Evolutionary conservation across 2,329 filamentous ascomycete genomes (phyloP), one percentile per base, ranked within the genome.

Genomic region (Westerdykella aurantiaca): DNA sequence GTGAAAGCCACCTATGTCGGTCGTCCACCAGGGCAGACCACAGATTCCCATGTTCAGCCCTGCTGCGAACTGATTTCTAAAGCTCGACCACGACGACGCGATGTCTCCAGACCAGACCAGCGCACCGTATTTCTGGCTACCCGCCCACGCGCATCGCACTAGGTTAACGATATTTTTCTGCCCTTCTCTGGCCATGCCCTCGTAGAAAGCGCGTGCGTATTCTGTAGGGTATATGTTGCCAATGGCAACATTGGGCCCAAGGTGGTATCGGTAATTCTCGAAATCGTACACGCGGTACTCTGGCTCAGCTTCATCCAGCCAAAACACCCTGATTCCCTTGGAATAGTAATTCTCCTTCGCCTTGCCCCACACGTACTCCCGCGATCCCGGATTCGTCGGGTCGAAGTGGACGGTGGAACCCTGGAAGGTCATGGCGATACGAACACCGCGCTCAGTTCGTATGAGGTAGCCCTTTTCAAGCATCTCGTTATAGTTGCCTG

Each of bases 1-100:
- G 53, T 85, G 81, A 55, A 86, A 85, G 0, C 82, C 82, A 1
- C 82, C 82, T 41, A 85, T 85, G 52, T 85, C 82, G 0, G 81
- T 85, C 0, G 82, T 85, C 79, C 80, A 85, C 81, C 81, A 84
- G 0, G 80, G 75, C 9, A 85, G 72, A 0, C 82, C 82, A 0
- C 79, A 71, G 4, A 85, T 64, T 0, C 80, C 82, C 77, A 83
- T 83, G 56, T 82, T 82, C 16, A 85, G 66, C 0, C 82, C 82
- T 0, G 82, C 81, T 0, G 78, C 71, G 2, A 85, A 66, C 57
- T 85, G 80, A 45, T 78, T 74, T 3, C 77, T 72, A 38, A 84
- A 70, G 21, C 72, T 79, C 2, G 60, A 62, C 82, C 81, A 85
- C 0, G 77, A 81, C 0, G 75, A 80, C 0, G 81, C 81, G 45